phyloP scores from a whole-genome alignment of 2,329 filamentous ascomycete genomes.

The Cadophora sp. region DNA sequence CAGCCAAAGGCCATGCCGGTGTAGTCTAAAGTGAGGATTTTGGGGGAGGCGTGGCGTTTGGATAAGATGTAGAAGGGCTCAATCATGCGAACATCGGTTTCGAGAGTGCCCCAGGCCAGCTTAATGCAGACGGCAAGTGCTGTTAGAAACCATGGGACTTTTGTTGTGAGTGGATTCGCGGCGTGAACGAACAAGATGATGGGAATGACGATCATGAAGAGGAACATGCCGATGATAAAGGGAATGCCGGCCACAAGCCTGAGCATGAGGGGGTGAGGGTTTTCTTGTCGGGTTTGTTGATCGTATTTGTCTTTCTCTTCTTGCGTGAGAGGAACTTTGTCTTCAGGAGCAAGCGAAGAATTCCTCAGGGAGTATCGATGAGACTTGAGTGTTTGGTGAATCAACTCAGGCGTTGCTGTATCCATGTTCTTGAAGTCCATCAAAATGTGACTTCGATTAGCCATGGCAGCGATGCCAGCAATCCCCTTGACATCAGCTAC shows the following conservation, averaged over 20 bases:
- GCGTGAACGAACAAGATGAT: slow-evolving; percentile 64
- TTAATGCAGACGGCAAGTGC: slow-evolving; percentile 70
- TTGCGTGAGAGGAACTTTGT: slow-evolving; percentile 52
- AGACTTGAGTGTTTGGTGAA: slow-evolving; percentile 70
- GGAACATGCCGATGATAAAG: slow-evolving; percentile 62
- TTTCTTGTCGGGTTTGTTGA: slow-evolving; percentile 57
- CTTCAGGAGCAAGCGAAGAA: slow-evolving; percentile 72
- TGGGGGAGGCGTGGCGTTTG: slow-evolving; percentile 67
- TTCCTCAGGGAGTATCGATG: slow-evolving; percentile 74
- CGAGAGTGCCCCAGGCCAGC: slow-evolving; percentile 71
- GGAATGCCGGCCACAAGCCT: slow-evolving; percentile 64
- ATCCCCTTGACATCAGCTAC: slow-evolving; percentile 74
- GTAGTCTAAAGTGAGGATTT: slow-evolving; percentile 74
- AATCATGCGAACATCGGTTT: slow-evolving; percentile 74
- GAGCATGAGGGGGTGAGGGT: slow-evolving; percentile 74
- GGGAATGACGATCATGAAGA: slow-evolving; percentile 65
- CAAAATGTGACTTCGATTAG: slow-evolving; percentile 74
- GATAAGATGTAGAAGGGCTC: slow-evolving; percentile 78
- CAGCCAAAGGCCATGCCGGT: slow-evolving; percentile 73
- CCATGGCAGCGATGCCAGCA: slow-evolving; percentile 77
- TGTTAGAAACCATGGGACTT: slow-evolving; percentile 70
- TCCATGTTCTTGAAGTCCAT: slow-evolving; percentile 78
- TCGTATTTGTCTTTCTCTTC: slow-evolving; percentile 55
- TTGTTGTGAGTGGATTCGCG: slow-evolving; percentile 61
- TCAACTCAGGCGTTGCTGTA: slow-evolving; percentile 67